Evolutionary conservation across 768 basidiomycete species (phyloP), one percentile per base, ranked within the genome.

Genomic region (Crassisporium funariophilum): DNA sequence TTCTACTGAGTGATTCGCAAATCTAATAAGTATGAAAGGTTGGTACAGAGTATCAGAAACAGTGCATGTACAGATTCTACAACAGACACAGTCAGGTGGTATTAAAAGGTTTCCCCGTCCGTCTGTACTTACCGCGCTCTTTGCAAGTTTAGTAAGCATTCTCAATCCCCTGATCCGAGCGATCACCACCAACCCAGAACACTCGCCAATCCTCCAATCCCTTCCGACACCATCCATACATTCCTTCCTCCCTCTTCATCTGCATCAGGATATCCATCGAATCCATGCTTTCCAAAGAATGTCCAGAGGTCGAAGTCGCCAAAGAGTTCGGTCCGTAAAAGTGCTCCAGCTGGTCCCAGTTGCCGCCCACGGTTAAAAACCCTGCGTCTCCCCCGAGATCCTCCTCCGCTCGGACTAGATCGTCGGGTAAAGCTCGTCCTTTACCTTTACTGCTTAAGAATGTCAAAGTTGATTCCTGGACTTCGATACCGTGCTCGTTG

Each of bases 141-240:
- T n/a, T n/a, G n/a, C n/a, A n/a, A n/a, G 33, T 44, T 31, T 44
- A 16, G 23, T 21, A 44, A 24, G 47, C 37, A n/a, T 50, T 37
- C 17, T 47, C 46, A 2, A 15, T 24, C 17, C 50, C 53, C 17
- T 44, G 34, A 29, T 41, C 20, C 39, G 36, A 40, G 37, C 36
- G 51, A 41, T 47, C 69, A 16, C 87, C 87, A 0, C 90, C 90
- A 8, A 91, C 67, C 90, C 90, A 93, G 59, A 92, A 83, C 10
- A 92, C 78, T 16, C 90, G 72, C 78, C 83, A 93, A 58, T 93
- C 90, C 44, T 82, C 79, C 3, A 72, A 51, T 12, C 84, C 89
- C 58, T 84, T 89, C 55, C 81, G 68, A 65, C 82, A 75, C 89
- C 90, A 91, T 0, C 79, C 89, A 61, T 92, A 93, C 4, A 86